Percentiles rank a stretch among this genome's conserved stretches.
These are phyloP conservation scores for Colletotrichum graminicola DNA, from an alignment of 2,329 filamentous ascomycete genomes.

Conservation along the genomic window DNA sequence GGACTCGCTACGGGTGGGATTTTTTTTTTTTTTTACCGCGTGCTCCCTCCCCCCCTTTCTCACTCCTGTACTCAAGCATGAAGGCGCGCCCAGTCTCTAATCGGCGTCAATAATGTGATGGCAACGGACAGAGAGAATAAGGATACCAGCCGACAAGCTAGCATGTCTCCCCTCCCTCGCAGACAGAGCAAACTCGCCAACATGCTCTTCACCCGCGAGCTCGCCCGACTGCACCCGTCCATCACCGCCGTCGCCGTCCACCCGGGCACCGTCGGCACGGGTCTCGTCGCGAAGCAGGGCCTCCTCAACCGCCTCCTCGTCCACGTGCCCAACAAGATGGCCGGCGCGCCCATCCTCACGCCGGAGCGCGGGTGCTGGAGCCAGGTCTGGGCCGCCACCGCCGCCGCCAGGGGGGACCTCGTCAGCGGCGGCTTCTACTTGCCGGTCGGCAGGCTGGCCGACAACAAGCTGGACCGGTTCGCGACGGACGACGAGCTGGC, in stretches of 20 bases:
- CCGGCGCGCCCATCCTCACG: slow-evolving; percentile 43
- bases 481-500: slow-evolving; percentile 48
- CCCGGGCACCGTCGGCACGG: slow-evolving; percentile 48
- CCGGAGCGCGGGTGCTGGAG: slow-evolving; percentile 49
- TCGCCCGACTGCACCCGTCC: slow-evolving; percentile 47
- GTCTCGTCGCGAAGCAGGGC: slow-evolving; percentile 45
- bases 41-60: too few relatives aligned
- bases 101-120: too few relatives aligned
- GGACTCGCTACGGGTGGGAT: slow-evolving; percentile 45
- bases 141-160: not conserved
- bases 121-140: too few relatives aligned
- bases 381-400: slow-evolving; percentile 50
- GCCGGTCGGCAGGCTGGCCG: slow-evolving; percentile 47
- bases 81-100: too few relatives aligned
- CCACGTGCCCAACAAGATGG: slow-evolving; percentile 43
- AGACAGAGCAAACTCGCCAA: slow-evolving; percentile 52
- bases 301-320: slow-evolving; percentile 46
- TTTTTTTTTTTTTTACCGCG: not conserved
- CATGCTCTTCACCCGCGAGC: slow-evolving; percentile 49
- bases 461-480: slow-evolving; percentile 44
- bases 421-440: slow-evolving; percentile 46
- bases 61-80: not conserved
- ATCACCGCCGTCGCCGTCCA: slow-evolving; percentile 48
- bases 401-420: slow-evolving; percentile 39
- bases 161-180: not conserved